phyloP scores from a whole-genome alignment of 345 rosid genomes.

The Luvunga scandens region DNA sequence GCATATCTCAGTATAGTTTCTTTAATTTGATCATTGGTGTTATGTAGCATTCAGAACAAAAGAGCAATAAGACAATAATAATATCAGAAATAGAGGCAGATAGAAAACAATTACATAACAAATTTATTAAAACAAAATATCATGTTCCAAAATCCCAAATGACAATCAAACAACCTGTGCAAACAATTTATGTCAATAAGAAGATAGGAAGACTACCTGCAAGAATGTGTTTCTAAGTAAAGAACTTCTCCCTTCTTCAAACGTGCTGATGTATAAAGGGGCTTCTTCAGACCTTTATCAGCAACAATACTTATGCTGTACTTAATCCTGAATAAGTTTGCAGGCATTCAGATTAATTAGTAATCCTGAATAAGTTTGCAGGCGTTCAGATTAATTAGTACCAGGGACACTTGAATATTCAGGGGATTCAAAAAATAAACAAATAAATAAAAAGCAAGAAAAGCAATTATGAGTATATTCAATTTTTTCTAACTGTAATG shows the following conservation, averaged over 20 bases:
- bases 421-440: not conserved
- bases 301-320: constrained; percentile 96
- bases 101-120: not conserved
- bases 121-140: not conserved
- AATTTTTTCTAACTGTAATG: not conserved
- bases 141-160: not conserved
- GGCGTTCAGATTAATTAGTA: constrained; percentile 10
- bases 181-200: not conserved
- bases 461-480: not conserved
- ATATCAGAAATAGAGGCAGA: not conserved
- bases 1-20: not conserved
- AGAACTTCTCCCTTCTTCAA: constrained; percentile 97
- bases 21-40: not conserved
- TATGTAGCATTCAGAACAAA: not conserved
- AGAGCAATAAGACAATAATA: not conserved
- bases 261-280: constrained; percentile 93
- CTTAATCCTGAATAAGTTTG: constrained; percentile 63
- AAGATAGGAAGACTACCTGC: constrained; percentile 56
- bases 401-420: not conserved
- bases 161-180: not conserved
- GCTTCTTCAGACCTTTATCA: constrained; percentile 95
- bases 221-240: constrained; percentile 90
- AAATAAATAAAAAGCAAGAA: not conserved
- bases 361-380: constrained; percentile 51
- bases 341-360: constrained; percentile 14